phyloP scores from a whole-genome alignment of 2,329 filamentous ascomycete genomes.

The Aspergillus jensenii region DNA sequence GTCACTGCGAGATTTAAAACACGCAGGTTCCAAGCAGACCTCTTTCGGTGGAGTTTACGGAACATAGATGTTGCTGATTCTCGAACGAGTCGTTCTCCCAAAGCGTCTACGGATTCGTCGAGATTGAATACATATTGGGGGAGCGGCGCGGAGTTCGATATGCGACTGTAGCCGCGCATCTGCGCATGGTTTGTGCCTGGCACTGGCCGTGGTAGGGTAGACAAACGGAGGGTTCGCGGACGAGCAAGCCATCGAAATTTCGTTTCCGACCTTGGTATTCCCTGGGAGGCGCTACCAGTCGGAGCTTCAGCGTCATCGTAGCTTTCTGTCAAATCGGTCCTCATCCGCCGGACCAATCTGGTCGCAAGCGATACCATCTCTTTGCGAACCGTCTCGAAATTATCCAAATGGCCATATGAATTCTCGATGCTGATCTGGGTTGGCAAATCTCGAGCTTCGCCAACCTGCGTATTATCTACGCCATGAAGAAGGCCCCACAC shows the following conservation, averaged over 20 bases:
- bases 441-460: conserved; percentile 68
- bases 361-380: conserved; percentile 68
- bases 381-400: conserved; percentile 60
- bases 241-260: conserved; percentile 69
- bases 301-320: conserved; percentile 38
- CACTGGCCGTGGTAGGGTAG: conserved; percentile 65
- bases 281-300: not conserved
- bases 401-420: conserved; percentile 74
- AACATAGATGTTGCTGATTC: conserved; percentile 72
- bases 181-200: conserved; percentile 55
- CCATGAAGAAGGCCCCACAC: conserved; percentile 81
- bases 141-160: conserved; percentile 72
- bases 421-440: conserved; percentile 94
- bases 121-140: conserved; percentile 72
- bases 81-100: conserved; percentile 68
- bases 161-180: conserved; percentile 63
- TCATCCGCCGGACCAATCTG: conserved; percentile 76
- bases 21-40: conserved; percentile 73
- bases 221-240: conserved; percentile 78
- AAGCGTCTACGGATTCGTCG: conserved; percentile 55
- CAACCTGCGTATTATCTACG: conserved; percentile 72
- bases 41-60: conserved; percentile 68
- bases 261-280: conserved; percentile 13
- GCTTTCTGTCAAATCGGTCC: conserved; percentile 66
- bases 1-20: conserved; percentile 84